Conservation (phyloP, 306 rosid species). For the Sechiopsis laciniata region DNA sequence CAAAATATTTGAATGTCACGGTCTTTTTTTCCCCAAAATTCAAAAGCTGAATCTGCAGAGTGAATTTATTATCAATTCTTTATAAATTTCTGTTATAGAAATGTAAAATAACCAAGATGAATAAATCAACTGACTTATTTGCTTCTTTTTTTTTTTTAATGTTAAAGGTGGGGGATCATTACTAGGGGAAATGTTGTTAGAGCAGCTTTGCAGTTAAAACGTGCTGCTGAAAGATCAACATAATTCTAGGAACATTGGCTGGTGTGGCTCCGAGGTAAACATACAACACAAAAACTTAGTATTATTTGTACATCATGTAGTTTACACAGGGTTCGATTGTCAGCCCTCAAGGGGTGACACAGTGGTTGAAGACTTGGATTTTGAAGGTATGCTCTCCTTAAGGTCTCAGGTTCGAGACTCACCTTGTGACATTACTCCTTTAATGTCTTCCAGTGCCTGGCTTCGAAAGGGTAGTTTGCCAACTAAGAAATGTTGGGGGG, state of each 20-base stretch:
- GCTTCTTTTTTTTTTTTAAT: constrained; percentile 13
- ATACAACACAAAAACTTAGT: not conserved
- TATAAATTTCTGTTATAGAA: too few species aligned
- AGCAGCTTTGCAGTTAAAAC: constrained; percentile 82
- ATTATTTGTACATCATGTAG: constrained; percentile 13
- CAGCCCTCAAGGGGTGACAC: too few species aligned
- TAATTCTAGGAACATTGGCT: constrained; percentile 17
- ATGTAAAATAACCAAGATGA: too few species aligned
- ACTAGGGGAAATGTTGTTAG: constrained; percentile 83
- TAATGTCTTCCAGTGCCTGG: too few species aligned
- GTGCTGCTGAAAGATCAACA: constrained; percentile 30
- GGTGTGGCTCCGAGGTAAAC: not conserved
- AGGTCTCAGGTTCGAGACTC: too few species aligned
- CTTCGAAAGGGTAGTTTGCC: constrained; percentile 3
- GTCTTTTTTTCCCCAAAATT: too few species aligned
- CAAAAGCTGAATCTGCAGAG: too few species aligned
- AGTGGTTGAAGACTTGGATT: too few species aligned
- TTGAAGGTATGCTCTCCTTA: too few species aligned
- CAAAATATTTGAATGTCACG: too few species aligned
- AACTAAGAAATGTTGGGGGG: constrained; percentile 5
- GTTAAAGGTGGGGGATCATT: constrained; percentile 78
- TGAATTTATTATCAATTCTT: too few species aligned
- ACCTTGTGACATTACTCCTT: too few species aligned
- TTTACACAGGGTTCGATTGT: constrained; percentile 3
- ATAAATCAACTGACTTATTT: constrained; percentile 21